Base-by-base conservation (phyloP, 257 asterid genomes). In the Solanum sejunctum region DNA sequence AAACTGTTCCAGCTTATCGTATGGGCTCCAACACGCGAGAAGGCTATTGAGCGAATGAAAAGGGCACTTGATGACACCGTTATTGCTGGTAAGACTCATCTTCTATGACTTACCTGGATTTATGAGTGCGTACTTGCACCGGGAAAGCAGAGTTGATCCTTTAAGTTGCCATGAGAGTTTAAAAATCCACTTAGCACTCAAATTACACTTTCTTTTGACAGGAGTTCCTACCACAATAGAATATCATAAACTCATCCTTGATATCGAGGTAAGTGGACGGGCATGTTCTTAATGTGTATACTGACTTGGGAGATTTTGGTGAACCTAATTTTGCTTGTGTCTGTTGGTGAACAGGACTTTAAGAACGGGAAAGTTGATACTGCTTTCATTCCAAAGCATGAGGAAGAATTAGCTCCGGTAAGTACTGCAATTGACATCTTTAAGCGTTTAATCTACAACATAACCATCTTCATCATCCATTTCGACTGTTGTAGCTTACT, bases 1-100 rank as follows among this genome's bases (percentile, higher is more conserved):
- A 63, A 4, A 23, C 5, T 41, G 71, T 70, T 60, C 82, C 88
- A 96, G 98, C 99, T 96, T 82, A 94, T 96, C 71, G 99, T 96
- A 28, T 96, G 99, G 99, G 99, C 94, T 86, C 99, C 98, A 84
- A 96, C 99, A 23, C 95, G 99, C 81, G 98, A 94, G 73, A 91
- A 93, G 88, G 99, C 98, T 81, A 95, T 95, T 32, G 92, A 89
- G 73, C 98, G 99, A 89, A 96, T 96, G 99, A 96, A 96, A 90
- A 91, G 99, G 90, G 99, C 99, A 84, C 99, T 96, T 41, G 45
- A 91, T 66, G 99, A 96, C 89, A 96, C 99, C 85, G 90, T 93
- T 45, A 95, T 96, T 45, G 91, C 93, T 86, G 99, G 98, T 93
- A 87, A 86, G 55, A 60, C 75, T 10, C 9, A n/a, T 57, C 52